Evolutionary conservation across 2,329 filamentous ascomycete genomes (phyloP).

Genomic region (Verticillium albo-atrum): DNA sequence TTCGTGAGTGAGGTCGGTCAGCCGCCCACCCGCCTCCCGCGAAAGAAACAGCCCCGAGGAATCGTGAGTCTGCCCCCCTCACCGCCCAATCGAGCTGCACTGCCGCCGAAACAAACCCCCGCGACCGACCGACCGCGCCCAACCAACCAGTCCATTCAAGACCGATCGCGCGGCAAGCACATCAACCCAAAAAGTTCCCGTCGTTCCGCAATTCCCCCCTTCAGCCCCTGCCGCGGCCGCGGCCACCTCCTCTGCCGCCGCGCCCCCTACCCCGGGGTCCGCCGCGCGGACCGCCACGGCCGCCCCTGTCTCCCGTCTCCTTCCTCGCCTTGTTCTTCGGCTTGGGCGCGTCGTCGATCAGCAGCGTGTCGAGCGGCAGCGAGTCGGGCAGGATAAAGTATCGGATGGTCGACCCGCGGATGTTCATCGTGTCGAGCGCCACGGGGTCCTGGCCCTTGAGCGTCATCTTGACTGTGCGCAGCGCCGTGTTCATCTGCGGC

Average conservation of each 20-base stretch:
- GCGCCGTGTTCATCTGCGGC: conserved; percentile 96
- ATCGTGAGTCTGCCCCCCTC: too few relatives aligned
- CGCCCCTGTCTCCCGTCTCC: conserved; percentile 66
- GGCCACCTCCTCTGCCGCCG: conserved; percentile 41
- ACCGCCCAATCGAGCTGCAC: too few relatives aligned
- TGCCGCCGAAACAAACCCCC: not conserved
- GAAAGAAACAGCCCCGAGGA: too few relatives aligned
- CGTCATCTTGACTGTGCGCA: conserved; percentile 97
- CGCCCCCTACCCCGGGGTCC: conserved; percentile 52
- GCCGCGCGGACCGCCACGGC: conserved; percentile 45
- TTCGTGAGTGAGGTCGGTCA: too few relatives aligned
- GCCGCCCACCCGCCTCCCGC: too few relatives aligned
- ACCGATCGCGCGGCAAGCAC: not conserved
- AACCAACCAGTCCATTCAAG: too few relatives aligned
- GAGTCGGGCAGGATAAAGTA: conserved; percentile 97
- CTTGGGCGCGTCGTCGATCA: conserved; percentile 96
- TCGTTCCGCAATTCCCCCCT: not conserved
- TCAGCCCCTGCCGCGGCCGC: conserved; percentile 26
- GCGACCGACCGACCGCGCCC: not conserved
- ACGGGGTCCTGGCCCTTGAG: conserved; percentile 82
- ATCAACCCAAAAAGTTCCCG: not conserved
- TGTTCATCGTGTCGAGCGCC: conserved; percentile 90
- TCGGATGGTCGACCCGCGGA: conserved; percentile 91
- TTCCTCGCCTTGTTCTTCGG: conserved; percentile 99
- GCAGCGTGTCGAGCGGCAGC: conserved; percentile 86